Percentiles rank a stretch among this genome's conserved stretches.
phyloP scores from a whole-genome alignment of 2,329 filamentous ascomycete species.

The Hypoxylon sp. region DNA sequence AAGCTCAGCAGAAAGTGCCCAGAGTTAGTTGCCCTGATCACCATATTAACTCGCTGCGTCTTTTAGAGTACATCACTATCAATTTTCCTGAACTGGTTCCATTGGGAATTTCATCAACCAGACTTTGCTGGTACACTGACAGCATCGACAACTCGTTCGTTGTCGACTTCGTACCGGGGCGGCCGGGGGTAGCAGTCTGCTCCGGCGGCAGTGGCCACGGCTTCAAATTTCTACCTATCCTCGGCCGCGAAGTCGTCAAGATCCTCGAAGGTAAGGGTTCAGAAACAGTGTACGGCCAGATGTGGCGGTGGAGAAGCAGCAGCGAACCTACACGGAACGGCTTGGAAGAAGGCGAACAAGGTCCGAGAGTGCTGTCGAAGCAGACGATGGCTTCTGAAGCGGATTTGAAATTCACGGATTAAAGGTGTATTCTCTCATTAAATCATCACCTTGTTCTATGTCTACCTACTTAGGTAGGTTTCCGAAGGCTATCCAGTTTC shows the following conservation, averaged over 20 bases:
- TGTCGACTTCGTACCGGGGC: constrained; percentile 58
- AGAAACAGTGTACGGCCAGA: constrained; percentile 49
- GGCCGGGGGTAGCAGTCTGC: constrained; percentile 66
- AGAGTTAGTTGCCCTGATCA: neutral
- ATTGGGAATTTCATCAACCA: constrained; percentile 56
- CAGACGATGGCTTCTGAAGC: constrained; percentile 49
- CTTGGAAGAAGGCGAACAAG: constrained; percentile 51
- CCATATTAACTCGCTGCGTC: neutral
- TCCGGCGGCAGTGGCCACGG: constrained; percentile 70
- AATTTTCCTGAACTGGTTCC: constrained; percentile 60
- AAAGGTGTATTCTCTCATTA: neutral
- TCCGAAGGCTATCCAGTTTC: neutral
- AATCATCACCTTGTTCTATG: neutral
- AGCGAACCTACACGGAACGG: constrained; percentile 44
- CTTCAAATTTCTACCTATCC: constrained; percentile 54
- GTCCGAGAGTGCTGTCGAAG: constrained; percentile 50
- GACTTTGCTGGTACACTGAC: constrained; percentile 61
- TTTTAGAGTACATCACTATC: constrained; percentile 46
- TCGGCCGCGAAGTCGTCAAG: constrained; percentile 53
- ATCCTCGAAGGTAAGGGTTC: constrained; percentile 49
- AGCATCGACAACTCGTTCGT: constrained; percentile 56
- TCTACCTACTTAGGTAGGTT: neutral
- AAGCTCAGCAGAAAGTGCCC: neutral
- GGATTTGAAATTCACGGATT: constrained; percentile 45
- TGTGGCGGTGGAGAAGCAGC: constrained; percentile 52